Base-by-base conservation (phyloP, 352 stramenopile genomes). In the Phytophthora litchii region DNA sequence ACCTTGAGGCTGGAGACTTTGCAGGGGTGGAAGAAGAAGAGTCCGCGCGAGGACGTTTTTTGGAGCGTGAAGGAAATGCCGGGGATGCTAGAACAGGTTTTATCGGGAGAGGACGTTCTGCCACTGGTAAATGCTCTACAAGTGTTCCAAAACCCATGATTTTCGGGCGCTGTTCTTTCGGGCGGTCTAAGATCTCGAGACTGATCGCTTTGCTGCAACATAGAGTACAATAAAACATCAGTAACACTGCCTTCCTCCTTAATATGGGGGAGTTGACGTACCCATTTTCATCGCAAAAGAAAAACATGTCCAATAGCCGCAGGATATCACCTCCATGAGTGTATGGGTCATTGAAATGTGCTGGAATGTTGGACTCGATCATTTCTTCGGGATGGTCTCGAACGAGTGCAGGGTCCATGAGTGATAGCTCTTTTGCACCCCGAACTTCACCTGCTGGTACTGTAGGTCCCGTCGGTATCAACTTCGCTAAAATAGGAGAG, bases 91-190 rank as follows among this genome's bases (percentile, higher is more conserved):
- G 66, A 27, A 94, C 75, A 7, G 83, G 78, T 36, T 83, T 89
- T 6, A 90, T 69, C 12, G 85, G 85, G 20, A 90, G 64, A 8
- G 80, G 82, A 14, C 83, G 75, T 41, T 92, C 80, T 9, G 50
- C 47, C 38, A 79, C 47, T 4, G 83, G 83, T 17, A 94, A 69
- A 61, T 92, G 83, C 36, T 92, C 72, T 35, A 92, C 78, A 10
- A 94, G 55, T 29, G 86, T 92, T 31, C 86, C 86, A 58, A 94
- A 92, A 0, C 81, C 86, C 83, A 92, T 94, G 38, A 94, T 92
- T 55, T 81, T 78, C 17, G 81, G 83, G 8, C 86, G 76, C 50
- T 92, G 71, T 10, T 92, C 76, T 53, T 86, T 88, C 9, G 83
- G 83, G 14, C 72, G 73, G 36, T 94, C 86, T 25, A 94, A 63